phyloP scores from a whole-genome alignment of 441 rosid species.

The Pelargonium australe region DNA sequence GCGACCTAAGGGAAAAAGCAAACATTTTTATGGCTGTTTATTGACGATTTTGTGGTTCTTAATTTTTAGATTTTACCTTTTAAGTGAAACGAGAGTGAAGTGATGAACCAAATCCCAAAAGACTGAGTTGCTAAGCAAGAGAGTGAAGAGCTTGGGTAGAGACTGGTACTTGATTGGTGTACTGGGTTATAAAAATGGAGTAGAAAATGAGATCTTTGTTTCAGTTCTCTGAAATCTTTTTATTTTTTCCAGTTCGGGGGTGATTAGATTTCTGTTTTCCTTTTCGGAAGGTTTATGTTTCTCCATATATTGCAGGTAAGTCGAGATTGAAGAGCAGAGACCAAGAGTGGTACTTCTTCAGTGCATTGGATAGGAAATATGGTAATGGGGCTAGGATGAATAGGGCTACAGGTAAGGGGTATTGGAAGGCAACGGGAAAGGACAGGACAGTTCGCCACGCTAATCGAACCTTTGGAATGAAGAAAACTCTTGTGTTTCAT shows the following conservation, averaged over 20 bases:
- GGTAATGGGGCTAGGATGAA: conserved; percentile 88
- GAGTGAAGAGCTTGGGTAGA: neutral
- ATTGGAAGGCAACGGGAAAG: conserved; percentile 96
- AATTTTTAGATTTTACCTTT: neutral
- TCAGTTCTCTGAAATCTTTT: neutral
- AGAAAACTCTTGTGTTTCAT: conserved; percentile 86
- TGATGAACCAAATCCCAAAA: neutral
- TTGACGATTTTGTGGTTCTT: neutral
- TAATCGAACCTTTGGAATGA: conserved; percentile 55
- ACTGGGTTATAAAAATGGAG: neutral
- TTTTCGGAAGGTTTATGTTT: neutral
- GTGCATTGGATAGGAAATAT: conserved; percentile 75
- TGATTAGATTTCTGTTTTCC: neutral
- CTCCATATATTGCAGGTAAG: conserved; percentile 38
- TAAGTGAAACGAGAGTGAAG: neutral
- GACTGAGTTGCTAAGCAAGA: neutral
- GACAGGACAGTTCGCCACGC: conserved; percentile 63
- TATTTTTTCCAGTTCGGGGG: neutral
- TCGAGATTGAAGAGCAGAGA: conserved; percentile 74
- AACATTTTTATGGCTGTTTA: neutral
- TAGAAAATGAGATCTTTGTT: neutral
- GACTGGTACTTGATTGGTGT: neutral
- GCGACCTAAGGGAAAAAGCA: neutral
- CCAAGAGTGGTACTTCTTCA: conserved; percentile 90
- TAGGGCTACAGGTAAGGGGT: conserved; percentile 69